A percentile compares a stretch with the other conserved stretches of the same genome.
Evolutionary conservation across 192 early-diverging fungal species (phyloP).

Genomic region (Entomortierella chlamydospora): DNA sequence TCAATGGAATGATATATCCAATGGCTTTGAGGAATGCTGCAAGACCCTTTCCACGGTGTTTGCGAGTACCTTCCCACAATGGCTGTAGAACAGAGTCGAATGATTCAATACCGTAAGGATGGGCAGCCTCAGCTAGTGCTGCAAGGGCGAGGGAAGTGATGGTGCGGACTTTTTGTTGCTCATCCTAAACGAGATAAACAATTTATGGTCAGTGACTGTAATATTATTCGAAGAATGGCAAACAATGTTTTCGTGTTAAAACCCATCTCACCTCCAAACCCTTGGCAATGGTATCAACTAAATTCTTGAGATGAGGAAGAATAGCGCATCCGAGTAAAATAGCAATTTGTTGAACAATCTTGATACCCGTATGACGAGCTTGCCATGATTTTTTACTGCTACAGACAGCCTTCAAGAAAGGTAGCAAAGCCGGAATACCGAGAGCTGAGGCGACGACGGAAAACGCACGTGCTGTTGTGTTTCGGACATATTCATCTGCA

Average conservation of each 20-base stretch:
- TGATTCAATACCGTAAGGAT: constrained; percentile 98
- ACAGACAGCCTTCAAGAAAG: constrained; percentile 97
- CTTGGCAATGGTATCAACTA: constrained; percentile 92
- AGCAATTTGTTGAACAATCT: constrained; percentile 97
- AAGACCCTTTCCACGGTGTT: constrained; percentile 94
- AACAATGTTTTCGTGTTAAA: neutral
- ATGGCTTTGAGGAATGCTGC: constrained; percentile 99
- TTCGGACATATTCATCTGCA: constrained; percentile 96
- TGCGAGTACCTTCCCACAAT: constrained; percentile 92
- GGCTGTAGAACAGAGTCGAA: constrained; percentile 93
- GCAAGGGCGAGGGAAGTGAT: constrained; percentile 95
- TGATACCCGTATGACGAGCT: constrained; percentile 97
- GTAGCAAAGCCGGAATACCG: constrained; percentile 92
- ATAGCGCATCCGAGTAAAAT: constrained; percentile 95
- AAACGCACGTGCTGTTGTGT: constrained; percentile 97
- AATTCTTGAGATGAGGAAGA: constrained; percentile 90
- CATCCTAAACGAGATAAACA: constrained; percentile 76
- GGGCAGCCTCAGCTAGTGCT: constrained; percentile 95
- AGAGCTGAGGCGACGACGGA: constrained; percentile 97
- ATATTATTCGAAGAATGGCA: neutral
- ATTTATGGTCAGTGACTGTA: no score
- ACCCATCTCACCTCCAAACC: constrained; percentile 73
- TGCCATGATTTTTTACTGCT: constrained; percentile 97
- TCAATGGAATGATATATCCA: constrained; percentile 97
- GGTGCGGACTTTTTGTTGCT: constrained; percentile 96